Base-by-base conservation (phyloP, 345 rosid genomes). In the Ceriops decandra region DNA sequence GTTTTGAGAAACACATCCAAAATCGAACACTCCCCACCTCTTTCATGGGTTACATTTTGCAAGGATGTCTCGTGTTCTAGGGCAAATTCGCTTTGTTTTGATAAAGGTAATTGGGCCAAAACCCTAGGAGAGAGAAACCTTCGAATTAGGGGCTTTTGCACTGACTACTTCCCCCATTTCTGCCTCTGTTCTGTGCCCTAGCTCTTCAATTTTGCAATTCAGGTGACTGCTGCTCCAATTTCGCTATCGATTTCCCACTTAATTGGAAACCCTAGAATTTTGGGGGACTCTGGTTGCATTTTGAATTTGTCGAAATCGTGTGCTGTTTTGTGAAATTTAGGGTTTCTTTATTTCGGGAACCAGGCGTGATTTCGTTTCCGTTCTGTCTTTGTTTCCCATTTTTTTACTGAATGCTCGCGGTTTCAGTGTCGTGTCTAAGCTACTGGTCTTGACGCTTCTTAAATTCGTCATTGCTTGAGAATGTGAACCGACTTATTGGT, bases 201-300 rank as follows among this genome's bases (percentile, higher is more conserved):
- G 6, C 59, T 56, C 59, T 26, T 27, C 59, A 56, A 56, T 54
- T 54, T 54, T 22, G 59, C 28, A 54, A 54, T 56, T 56, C 59
- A 56, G 31, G 59, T 56, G 59, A 24, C 59, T 56, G 17, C 31
- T 56, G 31, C 49, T 56, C 28, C 31, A 16, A 56, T 21, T 56
- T 56, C 28, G 17, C 16, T 13, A 8, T 56, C 17, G 24, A 56
- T 26, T 54, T 54, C 49, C 17, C 49, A 0, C 4, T 16, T 42
- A 13, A 42, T 3, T 54, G 15, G 24, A 54, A 54, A 54, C 59
- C 59, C 59, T 56, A 56, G 17, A 56, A 24, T 56, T 56, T 56
- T 56, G 59, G 59, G 58, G 28, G 30, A 1, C 13, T 1, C 17
- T 28, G 31, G 31, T 56, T 24, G 28, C 26, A 56, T 56, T 24